These are phyloP conservation scores for Phytophthora sp. DNA, from an alignment of 352 stramenopile species.

Conservation along the genomic window DNA sequence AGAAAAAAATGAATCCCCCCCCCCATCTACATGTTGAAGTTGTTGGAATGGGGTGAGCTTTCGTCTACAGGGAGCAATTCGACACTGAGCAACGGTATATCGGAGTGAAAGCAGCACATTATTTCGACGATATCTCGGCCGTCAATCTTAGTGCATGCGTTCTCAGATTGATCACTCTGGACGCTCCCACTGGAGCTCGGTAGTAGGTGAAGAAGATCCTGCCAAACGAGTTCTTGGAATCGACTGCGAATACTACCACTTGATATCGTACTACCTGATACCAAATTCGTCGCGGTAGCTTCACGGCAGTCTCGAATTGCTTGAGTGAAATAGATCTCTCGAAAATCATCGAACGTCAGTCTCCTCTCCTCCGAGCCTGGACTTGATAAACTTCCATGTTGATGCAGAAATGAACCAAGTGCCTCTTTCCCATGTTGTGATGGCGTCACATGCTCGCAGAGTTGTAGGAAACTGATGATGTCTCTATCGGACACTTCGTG, in stretches of 20 bases:
- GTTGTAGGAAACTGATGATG: slow-evolving; percentile 36
- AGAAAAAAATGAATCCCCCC: slow-evolving; percentile 22
- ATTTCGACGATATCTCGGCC: slow-evolving; percentile 35
- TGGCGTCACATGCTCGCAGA: slow-evolving; percentile 25
- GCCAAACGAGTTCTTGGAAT: slow-evolving; percentile 48
- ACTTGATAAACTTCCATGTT: slow-evolving; percentile 19
- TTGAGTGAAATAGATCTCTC: slow-evolving; percentile 43
- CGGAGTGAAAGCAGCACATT: slow-evolving; percentile 40
- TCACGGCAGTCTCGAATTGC: slow-evolving; percentile 11
- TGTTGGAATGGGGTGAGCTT: slow-evolving; percentile 5
- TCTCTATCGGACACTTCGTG: slow-evolving; percentile 39
- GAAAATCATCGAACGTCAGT: slow-evolving; percentile 46
- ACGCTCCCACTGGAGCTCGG: neutral
- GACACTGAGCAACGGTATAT: slow-evolving; percentile 36
- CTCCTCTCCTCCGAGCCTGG: slow-evolving; percentile 17
- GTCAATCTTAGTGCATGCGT: slow-evolving; percentile 9
- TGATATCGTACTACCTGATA: neutral
- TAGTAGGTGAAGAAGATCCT: slow-evolving; percentile 35
- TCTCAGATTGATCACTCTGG: neutral
- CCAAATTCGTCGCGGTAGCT: neutral
- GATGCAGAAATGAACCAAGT: slow-evolving; percentile 31
- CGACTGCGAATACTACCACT: slow-evolving; percentile 8
- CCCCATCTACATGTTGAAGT: slow-evolving; percentile 28
- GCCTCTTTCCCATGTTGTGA: slow-evolving; percentile 15
- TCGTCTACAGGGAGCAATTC: slow-evolving; percentile 1